Evolutionary conservation across 148 eudicot genomes (phyloP), one percentile per base, ranked within the genome.

Genomic region (Rhododendron mucronatum): DNA sequence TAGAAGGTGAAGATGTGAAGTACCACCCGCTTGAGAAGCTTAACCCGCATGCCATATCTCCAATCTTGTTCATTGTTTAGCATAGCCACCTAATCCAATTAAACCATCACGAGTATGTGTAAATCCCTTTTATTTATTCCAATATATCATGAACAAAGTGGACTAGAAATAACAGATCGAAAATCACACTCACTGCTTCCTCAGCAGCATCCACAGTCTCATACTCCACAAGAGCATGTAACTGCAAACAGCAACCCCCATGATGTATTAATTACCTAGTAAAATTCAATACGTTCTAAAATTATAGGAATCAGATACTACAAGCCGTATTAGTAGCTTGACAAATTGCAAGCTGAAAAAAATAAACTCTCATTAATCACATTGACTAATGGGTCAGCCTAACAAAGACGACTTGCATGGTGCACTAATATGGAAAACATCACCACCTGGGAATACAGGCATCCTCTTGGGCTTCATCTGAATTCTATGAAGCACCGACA

Each of bases 31-130:
- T 93, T 95, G 30, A 95, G 95, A 91, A 90, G 96, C 92, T 93
- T 96, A 86, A 96, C 98, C 81, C 96, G 93, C 90, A 96, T 89
- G 81, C 97, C 99, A 92, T 90, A 88, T 88, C 99, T 92, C 99
- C 99, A 96, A 84, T 97, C 95, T 39, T 93, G 95, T 82, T 97
- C 94, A 89, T 95, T 89, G 88, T 94, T 95, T 84, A 97, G 89
- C 84, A 89, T 87, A 83, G 90, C 91, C 87, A 92, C 98, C 99
- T 97, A 89, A 80, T 75, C 45, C 33, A 65, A 87, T 74, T 57
- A 41, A 74, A 14, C 41, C 41, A 45, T 41, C 78, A 14, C 2
- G 23, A 30, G 47, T 30, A 15, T 33, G 82, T 35, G 65, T 61
- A 79, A 87, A n/a, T 18, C n/a, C 73, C 18, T 39, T 14, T 33